phyloP scores from a whole-genome alignment of 2,329 filamentous ascomycete genomes.

The Clonostachys rosea region DNA sequence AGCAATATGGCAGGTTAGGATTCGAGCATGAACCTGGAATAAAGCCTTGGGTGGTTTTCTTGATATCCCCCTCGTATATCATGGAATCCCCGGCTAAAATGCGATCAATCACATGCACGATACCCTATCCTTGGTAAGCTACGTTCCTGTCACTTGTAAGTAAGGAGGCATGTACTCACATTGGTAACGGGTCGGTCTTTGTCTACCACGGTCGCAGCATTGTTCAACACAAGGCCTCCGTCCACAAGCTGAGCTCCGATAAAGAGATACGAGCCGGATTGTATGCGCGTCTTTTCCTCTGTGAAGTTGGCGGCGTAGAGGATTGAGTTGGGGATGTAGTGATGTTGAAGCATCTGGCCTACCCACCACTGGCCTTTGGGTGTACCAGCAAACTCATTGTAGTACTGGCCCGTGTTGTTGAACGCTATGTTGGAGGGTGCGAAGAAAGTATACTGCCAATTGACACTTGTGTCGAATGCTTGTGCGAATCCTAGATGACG shows the following conservation, averaged over 20 bases:
- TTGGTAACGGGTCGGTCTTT: neutral
- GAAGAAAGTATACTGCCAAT: neutral
- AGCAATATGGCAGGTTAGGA: neutral
- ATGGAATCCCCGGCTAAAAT: neutral
- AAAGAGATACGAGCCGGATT: neutral
- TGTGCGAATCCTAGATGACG: neutral
- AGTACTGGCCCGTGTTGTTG: neutral
- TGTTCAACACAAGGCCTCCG: neutral
- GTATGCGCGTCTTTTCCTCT: neutral
- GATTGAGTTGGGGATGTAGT: neutral
- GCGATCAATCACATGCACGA: neutral
- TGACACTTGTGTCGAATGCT: neutral
- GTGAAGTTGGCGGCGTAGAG: neutral
- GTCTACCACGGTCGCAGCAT: neutral
- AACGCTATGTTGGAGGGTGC: neutral
- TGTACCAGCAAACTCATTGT: neutral
- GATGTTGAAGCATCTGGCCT: neutral
- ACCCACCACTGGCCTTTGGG: neutral
- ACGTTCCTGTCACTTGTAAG: neutral
- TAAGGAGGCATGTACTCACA: neutral
- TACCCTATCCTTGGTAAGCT: neutral
- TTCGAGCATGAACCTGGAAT: neutral
- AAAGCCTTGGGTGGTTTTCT: neutral
- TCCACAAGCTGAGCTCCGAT: neutral
- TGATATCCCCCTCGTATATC: neutral